Evolutionary conservation across 352 stramenopile genomes (phyloP).

Genomic region (Aphanomyces stellatus): DNA sequence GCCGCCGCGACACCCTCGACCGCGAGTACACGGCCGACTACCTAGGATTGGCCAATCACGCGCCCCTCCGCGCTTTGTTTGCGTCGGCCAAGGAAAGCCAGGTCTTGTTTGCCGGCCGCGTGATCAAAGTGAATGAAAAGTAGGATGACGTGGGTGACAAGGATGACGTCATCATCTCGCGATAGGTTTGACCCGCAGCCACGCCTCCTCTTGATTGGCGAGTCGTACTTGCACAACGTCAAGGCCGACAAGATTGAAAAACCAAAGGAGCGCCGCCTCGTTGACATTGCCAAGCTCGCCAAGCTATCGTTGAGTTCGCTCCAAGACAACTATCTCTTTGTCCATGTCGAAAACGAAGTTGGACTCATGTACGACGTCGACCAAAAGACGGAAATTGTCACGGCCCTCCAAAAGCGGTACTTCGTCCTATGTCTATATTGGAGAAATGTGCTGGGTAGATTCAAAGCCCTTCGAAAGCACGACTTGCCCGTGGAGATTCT

Average conservation of each 20-base stretch:
- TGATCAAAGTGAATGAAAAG: conserved; percentile 73
- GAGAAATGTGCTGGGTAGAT: neutral
- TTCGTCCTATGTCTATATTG: neutral
- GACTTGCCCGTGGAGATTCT: conserved; percentile 57
- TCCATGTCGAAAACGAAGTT: conserved; percentile 65
- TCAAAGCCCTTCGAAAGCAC: too few relatives aligned
- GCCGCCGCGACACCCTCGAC: conserved; percentile 68
- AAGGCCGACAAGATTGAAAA: conserved; percentile 78
- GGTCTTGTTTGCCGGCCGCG: conserved; percentile 54
- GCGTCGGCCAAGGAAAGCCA: conserved; percentile 49
- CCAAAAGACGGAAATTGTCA: conserved; percentile 75
- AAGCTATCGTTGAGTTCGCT: conserved; percentile 63
- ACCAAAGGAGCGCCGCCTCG: conserved; percentile 66
- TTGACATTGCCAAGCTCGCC: conserved; percentile 50
- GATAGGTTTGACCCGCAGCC: conserved; percentile 61
- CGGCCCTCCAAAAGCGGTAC: neutral
- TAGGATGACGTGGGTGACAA: conserved; percentile 7
- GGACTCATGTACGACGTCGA: conserved; percentile 57
- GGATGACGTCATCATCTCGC: neutral
- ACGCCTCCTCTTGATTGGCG: conserved; percentile 68
- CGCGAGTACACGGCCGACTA: conserved; percentile 68
- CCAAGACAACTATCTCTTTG: conserved; percentile 71
- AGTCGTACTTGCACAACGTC: conserved; percentile 73
- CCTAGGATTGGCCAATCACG: conserved; percentile 62
- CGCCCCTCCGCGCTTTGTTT: conserved; percentile 50